phyloP scores from a whole-genome alignment of 2,329 filamentous ascomycete genomes.

The Fusarium sp. region DNA sequence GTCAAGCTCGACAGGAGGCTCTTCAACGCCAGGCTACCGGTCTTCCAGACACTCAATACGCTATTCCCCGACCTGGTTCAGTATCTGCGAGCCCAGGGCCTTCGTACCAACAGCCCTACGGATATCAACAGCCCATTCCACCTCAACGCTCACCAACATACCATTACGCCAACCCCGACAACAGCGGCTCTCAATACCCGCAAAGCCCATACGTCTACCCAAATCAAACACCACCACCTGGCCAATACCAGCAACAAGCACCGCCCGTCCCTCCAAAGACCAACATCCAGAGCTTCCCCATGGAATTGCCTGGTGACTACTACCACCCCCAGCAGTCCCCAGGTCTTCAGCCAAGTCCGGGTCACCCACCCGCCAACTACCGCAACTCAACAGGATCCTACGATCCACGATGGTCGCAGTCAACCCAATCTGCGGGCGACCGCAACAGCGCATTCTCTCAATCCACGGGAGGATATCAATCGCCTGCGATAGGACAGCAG shows the following conservation, averaged over 20 bases:
- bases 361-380: slow-evolving; percentile 31
- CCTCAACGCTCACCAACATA: slow-evolving; percentile 44
- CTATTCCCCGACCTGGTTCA: neutral
- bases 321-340: slow-evolving; percentile 56
- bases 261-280: slow-evolving; percentile 44
- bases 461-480: slow-evolving; percentile 47
- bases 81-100: slow-evolving; percentile 27
- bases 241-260: slow-evolving; percentile 30
- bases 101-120: slow-evolving; percentile 42
- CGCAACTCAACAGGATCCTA: slow-evolving; percentile 41
- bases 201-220: slow-evolving; percentile 38
- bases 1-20: slow-evolving; percentile 45
- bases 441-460: slow-evolving; percentile 45
- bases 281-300: slow-evolving; percentile 42
- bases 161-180: slow-evolving; percentile 30
- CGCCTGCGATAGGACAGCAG: slow-evolving; percentile 55
- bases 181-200: slow-evolving; percentile 29
- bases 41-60: neutral
- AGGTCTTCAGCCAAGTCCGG: slow-evolving; percentile 41
- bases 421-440: slow-evolving; percentile 37
- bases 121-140: slow-evolving; percentile 33
- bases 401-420: slow-evolving; percentile 58
- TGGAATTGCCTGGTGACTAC: slow-evolving; percentile 63
- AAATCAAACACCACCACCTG: slow-evolving; percentile 35
- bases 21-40: slow-evolving; percentile 50